A percentile compares a stretch with the other conserved stretches of the same genome.
phyloP scores from a whole-genome alignment of 345 rosid species.

The Turnera subulata region DNA sequence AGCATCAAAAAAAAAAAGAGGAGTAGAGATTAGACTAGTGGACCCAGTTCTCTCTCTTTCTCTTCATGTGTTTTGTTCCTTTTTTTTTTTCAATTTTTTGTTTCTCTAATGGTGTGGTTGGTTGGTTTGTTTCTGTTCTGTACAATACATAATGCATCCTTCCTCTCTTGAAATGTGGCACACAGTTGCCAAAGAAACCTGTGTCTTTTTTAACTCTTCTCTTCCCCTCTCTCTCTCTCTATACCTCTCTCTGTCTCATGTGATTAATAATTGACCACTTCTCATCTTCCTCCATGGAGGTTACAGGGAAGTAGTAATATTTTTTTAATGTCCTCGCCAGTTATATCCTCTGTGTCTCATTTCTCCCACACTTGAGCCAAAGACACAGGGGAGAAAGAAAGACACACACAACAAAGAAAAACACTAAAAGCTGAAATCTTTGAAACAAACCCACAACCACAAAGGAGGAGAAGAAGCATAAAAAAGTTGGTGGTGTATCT shows the following conservation, averaged over 20 bases:
- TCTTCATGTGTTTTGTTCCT: no score
- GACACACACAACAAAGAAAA: not conserved
- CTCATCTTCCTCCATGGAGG: not conserved
- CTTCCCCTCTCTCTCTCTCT: not conserved
- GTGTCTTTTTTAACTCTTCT: conserved; percentile 13
- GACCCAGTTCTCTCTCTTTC: no score
- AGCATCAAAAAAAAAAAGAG: no score
- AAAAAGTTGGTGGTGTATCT: no score
- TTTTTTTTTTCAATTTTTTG: not conserved
- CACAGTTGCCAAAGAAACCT: no score
- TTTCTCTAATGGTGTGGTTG: conserved; percentile 24
- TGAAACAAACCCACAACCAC: conserved; percentile 2
- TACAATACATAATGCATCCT: no score
- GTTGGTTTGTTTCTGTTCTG: conserved; percentile 16
- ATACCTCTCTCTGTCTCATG: not conserved
- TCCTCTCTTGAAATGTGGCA: no score
- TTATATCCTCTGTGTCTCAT: not conserved
- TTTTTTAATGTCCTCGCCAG: not conserved
- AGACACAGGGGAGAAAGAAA: not conserved
- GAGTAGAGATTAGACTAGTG: no score
- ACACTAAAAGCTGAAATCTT: conserved; percentile 5
- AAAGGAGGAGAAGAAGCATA: not conserved
- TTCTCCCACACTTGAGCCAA: conserved; percentile 6
- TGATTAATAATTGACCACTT: not conserved
- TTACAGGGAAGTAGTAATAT: not conserved